Conservation (phyloP, 371 early-diverging fungal species). For the Mortierella sp. region DNA sequence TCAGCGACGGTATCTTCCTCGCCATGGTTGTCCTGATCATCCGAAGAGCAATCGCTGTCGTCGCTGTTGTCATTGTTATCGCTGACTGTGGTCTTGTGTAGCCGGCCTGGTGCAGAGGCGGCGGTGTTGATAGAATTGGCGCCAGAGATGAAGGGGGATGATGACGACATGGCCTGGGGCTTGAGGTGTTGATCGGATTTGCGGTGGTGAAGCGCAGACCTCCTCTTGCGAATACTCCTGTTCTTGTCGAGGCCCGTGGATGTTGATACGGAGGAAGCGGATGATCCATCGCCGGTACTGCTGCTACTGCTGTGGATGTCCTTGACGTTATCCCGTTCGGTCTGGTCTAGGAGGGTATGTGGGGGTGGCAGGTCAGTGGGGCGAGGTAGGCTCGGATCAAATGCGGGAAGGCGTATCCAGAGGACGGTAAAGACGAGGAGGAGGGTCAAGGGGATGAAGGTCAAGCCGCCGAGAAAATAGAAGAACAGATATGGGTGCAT, state of each 20-base stretch:
- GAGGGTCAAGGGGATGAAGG: constrained; percentile 45
- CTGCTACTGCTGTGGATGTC: not conserved
- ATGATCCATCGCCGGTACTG: not conserved
- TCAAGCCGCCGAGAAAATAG: constrained; percentile 55
- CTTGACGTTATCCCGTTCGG: constrained; percentile 5
- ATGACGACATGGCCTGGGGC: not conserved
- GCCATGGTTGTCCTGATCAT: constrained; percentile 17
- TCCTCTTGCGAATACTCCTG: constrained; percentile 18
- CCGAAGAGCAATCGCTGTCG: not conserved
- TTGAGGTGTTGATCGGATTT: constrained; percentile 23
- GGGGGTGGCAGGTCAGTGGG: constrained; percentile 44
- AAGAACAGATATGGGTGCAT: constrained; percentile 57
- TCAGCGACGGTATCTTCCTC: not conserved
- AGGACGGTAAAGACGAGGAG: constrained; percentile 23
- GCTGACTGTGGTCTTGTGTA: not conserved
- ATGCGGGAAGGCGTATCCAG: constrained; percentile 41
- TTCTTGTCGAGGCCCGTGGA: not conserved
- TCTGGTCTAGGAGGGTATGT: constrained; percentile 18
- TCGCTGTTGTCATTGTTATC: not conserved
- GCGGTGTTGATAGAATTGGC: not conserved
- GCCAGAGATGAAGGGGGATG: constrained; percentile 9
- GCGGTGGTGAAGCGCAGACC: not conserved
- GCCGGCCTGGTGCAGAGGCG: constrained; percentile 14
- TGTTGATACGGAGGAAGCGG: not conserved
- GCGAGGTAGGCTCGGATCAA: constrained; percentile 38